Evolutionary conservation across 305 asterid species (phyloP).

Genomic region (Solanum hybrid): DNA sequence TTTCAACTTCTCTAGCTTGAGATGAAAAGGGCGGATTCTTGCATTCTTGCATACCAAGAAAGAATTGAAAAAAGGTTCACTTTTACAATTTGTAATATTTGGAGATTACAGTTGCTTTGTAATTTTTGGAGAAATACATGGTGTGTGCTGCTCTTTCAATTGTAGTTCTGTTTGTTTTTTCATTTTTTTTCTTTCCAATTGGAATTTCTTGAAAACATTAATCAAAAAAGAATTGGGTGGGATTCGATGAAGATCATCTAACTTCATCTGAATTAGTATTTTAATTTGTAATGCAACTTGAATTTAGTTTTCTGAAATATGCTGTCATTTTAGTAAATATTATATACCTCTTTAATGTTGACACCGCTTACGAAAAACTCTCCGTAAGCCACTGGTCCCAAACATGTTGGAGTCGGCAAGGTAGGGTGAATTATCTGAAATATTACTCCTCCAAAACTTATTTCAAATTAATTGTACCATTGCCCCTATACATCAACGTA

Average conservation of each 20-base stretch:
- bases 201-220: not conserved
- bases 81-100: not conserved
- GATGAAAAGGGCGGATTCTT: not conserved
- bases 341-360: not conserved
- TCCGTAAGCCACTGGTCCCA: not conserved
- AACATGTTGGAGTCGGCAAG: not conserved
- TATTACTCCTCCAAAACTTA: not conserved
- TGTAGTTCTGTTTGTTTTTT: not conserved
- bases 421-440: not conserved
- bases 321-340: not conserved
- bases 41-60: not conserved
- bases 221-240: not conserved
- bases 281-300: not conserved
- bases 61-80: not conserved
- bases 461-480: not conserved
- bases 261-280: not conserved
- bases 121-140: not conserved
- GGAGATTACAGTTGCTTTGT: not conserved
- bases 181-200: not conserved
- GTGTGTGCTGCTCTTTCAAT: not conserved
- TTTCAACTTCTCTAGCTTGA: not conserved
- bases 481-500: not conserved
- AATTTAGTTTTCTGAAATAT: not conserved
- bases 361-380: not conserved
- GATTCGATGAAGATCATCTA: not conserved